Conservation (phyloP, 148 eudicot genomes). For the Diospyros lotus region DNA sequence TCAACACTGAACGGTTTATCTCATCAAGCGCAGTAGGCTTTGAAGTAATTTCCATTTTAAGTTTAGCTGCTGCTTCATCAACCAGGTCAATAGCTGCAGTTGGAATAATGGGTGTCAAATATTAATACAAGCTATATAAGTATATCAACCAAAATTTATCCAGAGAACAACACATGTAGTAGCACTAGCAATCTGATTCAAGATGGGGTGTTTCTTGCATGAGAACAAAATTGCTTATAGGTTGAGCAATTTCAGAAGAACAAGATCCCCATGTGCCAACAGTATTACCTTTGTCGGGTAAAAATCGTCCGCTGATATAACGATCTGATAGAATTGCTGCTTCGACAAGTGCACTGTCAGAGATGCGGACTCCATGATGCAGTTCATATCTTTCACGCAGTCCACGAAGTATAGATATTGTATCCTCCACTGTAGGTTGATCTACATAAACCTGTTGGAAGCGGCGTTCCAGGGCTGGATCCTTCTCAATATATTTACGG, state of each 20-base stretch:
- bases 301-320: constrained; percentile 87
- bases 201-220: not conserved
- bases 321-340: constrained; percentile 98
- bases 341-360: constrained; percentile 92
- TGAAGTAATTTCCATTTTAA: constrained; percentile 98
- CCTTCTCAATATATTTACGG: constrained; percentile 95
- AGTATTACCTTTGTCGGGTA: constrained; percentile 92
- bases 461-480: constrained; percentile 94
- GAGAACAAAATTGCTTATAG: too few relatives aligned
- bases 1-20: constrained; percentile 82
- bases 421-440: constrained; percentile 92
- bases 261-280: not conserved
- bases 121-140: not conserved
- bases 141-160: not conserved
- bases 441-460: constrained; percentile 98
- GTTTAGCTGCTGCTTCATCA: constrained; percentile 98
- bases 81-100: constrained; percentile 91
- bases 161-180: not conserved
- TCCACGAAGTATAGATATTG: constrained; percentile 93
- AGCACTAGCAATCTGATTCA: not conserved
- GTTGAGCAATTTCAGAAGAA: not conserved
- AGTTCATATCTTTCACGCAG: constrained; percentile 94
- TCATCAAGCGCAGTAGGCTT: constrained; percentile 98
- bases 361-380: constrained; percentile 96
- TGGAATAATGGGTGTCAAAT: constrained; percentile 4